Evolutionary conservation across 106 monocot species (phyloP).

Genomic region (Gastrodia elata): DNA sequence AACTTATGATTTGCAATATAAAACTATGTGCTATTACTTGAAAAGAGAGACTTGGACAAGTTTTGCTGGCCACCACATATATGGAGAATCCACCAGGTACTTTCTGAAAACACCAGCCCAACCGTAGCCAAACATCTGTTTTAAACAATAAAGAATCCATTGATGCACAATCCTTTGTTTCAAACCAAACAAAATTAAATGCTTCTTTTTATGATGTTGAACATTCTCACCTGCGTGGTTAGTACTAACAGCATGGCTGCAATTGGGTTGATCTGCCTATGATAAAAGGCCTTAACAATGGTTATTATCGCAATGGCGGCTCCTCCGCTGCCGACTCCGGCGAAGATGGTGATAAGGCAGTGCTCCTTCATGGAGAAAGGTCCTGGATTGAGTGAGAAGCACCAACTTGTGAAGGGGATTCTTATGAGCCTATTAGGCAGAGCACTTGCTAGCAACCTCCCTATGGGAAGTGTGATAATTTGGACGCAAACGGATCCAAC

Average conservation of each 20-base stretch:
- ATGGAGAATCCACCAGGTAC: slow-evolving; percentile 41
- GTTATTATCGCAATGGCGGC: slow-evolving; percentile 53
- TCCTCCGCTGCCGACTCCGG: slow-evolving; percentile 56
- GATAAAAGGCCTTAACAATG: slow-evolving; percentile 20
- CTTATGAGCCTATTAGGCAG: slow-evolving; percentile 25
- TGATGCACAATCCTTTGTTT: too few species aligned
- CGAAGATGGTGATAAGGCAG: slow-evolving; percentile 75
- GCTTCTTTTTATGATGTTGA: background rate
- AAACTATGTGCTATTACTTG: slow-evolving; percentile 22
- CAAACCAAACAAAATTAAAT: background rate
- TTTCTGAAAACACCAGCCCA: slow-evolving; percentile 48
- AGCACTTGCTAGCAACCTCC: slow-evolving; percentile 42
- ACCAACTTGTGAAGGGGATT: slow-evolving; percentile 19
- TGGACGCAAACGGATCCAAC: slow-evolving; percentile 12
- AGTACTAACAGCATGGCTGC: slow-evolving; percentile 12
- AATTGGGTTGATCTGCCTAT: slow-evolving; percentile 6
- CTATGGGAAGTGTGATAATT: slow-evolving; percentile 50
- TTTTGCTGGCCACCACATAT: slow-evolving; percentile 66
- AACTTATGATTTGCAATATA: too few species aligned
- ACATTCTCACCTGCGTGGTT: slow-evolving; percentile 9
- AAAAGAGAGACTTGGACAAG: slow-evolving; percentile 60
- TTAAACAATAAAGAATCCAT: too few species aligned
- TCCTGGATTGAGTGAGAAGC: slow-evolving; percentile 72
- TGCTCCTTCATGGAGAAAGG: slow-evolving; percentile 80
- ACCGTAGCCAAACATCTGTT: slow-evolving; percentile 52